Evolutionary conservation across 805 yeast genomes (phyloP).

Genomic region (Pichia sporocuriosa): DNA sequence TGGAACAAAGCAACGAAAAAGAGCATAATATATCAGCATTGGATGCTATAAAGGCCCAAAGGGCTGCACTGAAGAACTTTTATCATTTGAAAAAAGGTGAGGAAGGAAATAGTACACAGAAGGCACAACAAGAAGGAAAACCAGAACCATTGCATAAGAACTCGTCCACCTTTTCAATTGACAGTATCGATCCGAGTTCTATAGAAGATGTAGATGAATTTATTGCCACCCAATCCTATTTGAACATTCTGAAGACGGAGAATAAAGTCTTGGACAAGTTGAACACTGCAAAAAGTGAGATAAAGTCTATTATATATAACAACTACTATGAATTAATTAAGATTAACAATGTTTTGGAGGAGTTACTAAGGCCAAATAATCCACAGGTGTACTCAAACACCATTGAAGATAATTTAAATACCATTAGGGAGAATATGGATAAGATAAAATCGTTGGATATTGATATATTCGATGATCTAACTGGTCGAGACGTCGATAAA

Average conservation of each 20-base stretch:
- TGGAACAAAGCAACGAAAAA: background rate
- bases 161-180: conserved; percentile 1
- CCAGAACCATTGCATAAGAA: background rate
- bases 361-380: conserved; percentile 25
- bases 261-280: conserved; percentile 38
- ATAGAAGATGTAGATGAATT: conserved; percentile 29
- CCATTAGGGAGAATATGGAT: conserved; percentile 18
- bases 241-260: conserved; percentile 30
- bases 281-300: conserved; percentile 50
- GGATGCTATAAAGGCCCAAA: conserved; percentile 20
- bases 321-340: conserved; percentile 69
- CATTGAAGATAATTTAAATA: conserved; percentile 20
- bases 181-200: background rate
- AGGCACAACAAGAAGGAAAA: conserved; percentile 10
- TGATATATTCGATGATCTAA: conserved; percentile 11
- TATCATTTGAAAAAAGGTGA: conserved; percentile 31
- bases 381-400: conserved; percentile 15
- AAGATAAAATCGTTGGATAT: conserved; percentile 7
- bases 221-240: conserved; percentile 26
- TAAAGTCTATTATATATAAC: conserved; percentile 66
- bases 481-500: background rate
- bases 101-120: background rate
- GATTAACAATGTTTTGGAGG: conserved; percentile 49
- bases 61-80: conserved; percentile 37
- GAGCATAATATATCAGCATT: background rate